Conservation (phyloP, 1,139 yeast genomes). For the Hyphopichia wangnamkhiaoensis region DNA sequence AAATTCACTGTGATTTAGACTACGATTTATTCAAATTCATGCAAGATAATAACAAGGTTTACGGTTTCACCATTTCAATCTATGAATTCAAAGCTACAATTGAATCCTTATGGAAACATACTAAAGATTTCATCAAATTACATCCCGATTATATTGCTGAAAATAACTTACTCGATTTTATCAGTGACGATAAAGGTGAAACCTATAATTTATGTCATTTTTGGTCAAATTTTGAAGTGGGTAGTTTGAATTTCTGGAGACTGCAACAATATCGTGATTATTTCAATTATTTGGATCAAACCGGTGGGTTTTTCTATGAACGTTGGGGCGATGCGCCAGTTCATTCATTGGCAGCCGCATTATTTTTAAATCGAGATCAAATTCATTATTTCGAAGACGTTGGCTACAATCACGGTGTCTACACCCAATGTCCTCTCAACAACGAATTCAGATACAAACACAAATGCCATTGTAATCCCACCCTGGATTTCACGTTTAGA, state of each 20-base stretch:
- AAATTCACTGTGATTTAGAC: slow-evolving; percentile 61
- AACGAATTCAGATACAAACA: slow-evolving; percentile 41
- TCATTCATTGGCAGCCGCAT: slow-evolving; percentile 80
- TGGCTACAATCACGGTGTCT: slow-evolving; percentile 77
- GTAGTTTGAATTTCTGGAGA: slow-evolving; percentile 75
- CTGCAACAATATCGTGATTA: slow-evolving; percentile 63
- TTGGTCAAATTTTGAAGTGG: slow-evolving; percentile 94
- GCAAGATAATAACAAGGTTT: slow-evolving; percentile 57
- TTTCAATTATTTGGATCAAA: slow-evolving; percentile 68
- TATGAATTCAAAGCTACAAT: slow-evolving; percentile 61
- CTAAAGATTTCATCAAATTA: slow-evolving; percentile 47
- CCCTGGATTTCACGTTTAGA: slow-evolving; percentile 52
- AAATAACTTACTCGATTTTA: slow-evolving; percentile 50
- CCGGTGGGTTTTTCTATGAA: slow-evolving; percentile 91
- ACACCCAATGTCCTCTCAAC: slow-evolving; percentile 58
- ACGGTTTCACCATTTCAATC: slow-evolving; percentile 69
- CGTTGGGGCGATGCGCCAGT: slow-evolving; percentile 98
- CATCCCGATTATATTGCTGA: slow-evolving; percentile 48
- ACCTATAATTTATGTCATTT: slow-evolving; percentile 82
- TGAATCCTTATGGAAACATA: slow-evolving; percentile 58
- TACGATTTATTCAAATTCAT: slow-evolving; percentile 66
- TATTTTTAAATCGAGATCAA: slow-evolving; percentile 62
- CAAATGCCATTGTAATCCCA: slow-evolving; percentile 53
- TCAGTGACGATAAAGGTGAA: slow-evolving; percentile 61
- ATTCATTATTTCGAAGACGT: slow-evolving; percentile 80